phyloP scores from a whole-genome alignment of 768 basidiomycete genomes.

The Mycena belliarum region DNA sequence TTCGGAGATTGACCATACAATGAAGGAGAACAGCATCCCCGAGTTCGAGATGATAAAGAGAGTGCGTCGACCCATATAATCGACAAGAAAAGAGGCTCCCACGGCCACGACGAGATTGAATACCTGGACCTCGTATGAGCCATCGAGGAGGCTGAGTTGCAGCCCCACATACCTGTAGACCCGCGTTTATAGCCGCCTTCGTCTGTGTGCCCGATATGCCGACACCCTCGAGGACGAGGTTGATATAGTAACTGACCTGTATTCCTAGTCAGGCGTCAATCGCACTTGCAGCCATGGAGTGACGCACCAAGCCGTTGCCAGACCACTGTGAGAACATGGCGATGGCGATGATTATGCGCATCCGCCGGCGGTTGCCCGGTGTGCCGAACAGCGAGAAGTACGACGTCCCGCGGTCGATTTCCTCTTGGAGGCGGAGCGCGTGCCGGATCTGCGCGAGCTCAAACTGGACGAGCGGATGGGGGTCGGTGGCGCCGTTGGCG shows the following conservation, averaged over 20 bases:
- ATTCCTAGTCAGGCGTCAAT: not conserved
- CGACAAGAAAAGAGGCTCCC: slow-evolving; percentile 62
- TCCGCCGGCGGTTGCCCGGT: slow-evolving; percentile 66
- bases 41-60: slow-evolving; percentile 67
- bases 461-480: slow-evolving; percentile 58
- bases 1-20: slow-evolving; percentile 54
- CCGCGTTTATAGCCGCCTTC: slow-evolving; percentile 63
- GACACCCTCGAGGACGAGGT: slow-evolving; percentile 63
- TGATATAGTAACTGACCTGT: slow-evolving; percentile 58
- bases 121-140: slow-evolving; percentile 33
- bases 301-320: slow-evolving; percentile 65
- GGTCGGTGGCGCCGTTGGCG: slow-evolving; percentile 57
- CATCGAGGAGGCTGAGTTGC: not conserved
- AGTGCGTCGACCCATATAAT: slow-evolving; percentile 65
- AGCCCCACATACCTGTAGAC: slow-evolving; percentile 46
- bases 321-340: slow-evolving; percentile 79
- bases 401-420: slow-evolving; percentile 47
- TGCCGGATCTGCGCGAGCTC: slow-evolving; percentile 70
- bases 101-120: slow-evolving; percentile 67
- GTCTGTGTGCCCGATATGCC: slow-evolving; percentile 56
- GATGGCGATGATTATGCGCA: slow-evolving; percentile 67
- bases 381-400: slow-evolving; percentile 59
- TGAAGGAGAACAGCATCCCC: slow-evolving; percentile 51
- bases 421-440: slow-evolving; percentile 63
- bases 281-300: not conserved